These are phyloP conservation scores for Epichloe amarillans DNA, from an alignment of 2,329 filamentous ascomycete genomes.

Conservation along the genomic window DNA sequence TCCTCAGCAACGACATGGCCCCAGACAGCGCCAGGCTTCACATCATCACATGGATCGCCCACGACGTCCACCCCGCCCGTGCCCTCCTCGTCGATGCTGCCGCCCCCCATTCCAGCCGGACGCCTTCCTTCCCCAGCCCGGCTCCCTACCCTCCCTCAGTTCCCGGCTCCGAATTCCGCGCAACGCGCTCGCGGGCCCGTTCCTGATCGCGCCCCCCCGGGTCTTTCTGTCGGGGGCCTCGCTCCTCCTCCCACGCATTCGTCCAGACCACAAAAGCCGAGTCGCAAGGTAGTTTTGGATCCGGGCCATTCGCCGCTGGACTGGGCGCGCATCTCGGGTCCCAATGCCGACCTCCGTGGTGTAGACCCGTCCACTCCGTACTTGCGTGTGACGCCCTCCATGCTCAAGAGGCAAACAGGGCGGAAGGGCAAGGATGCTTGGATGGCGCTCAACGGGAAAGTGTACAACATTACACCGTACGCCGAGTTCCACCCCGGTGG, in stretches of 20 bases:
- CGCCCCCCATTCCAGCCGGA: slow-evolving; percentile 15
- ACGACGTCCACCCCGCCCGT: slow-evolving; percentile 3
- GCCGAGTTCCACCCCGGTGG: slow-evolving; percentile 84
- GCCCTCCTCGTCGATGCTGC: slow-evolving; percentile 13
- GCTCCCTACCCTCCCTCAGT: slow-evolving; percentile 25
- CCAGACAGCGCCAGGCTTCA: slow-evolving; percentile 30
- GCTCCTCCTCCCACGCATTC: slow-evolving; percentile 42
- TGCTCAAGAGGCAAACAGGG: slow-evolving; percentile 67
- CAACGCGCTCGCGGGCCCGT: slow-evolving; percentile 32
- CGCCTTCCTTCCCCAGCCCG: slow-evolving; percentile 19
- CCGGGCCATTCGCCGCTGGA: slow-evolving; percentile 91
- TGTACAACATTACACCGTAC: slow-evolving; percentile 91
- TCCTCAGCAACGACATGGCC: slow-evolving; percentile 11
- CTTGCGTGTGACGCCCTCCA: slow-evolving; percentile 67
- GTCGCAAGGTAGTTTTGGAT: slow-evolving; percentile 63
- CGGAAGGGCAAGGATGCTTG: slow-evolving; percentile 78
- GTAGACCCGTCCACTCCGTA: slow-evolving; percentile 37
- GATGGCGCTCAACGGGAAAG: slow-evolving; percentile 77
- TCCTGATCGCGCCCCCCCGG: slow-evolving; percentile 25
- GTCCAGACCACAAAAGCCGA: slow-evolving; percentile 39
- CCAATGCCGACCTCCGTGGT: slow-evolving; percentile 54
- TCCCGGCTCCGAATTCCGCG: slow-evolving; percentile 38
- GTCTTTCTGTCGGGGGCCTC: slow-evolving; percentile 26
- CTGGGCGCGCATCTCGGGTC: slow-evolving; percentile 70
- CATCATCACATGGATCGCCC: slow-evolving; percentile 18